Conservation (phyloP, 106 monocot species). For the Acanthochlamys bracteata region DNA sequence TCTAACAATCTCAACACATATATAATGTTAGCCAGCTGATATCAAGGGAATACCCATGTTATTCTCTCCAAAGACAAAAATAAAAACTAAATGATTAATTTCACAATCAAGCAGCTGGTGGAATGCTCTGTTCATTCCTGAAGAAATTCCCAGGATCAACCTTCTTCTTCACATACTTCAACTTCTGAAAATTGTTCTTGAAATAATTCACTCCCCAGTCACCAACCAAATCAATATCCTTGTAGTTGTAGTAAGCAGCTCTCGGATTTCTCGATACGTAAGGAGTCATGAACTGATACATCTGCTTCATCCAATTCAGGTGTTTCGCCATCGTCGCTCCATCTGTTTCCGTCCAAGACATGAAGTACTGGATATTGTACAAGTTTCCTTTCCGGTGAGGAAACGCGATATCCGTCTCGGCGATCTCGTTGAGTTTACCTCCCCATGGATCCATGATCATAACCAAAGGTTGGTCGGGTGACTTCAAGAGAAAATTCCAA, state of each 20-base stretch:
- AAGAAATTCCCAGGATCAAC: constrained; percentile 31
- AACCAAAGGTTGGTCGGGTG: background rate
- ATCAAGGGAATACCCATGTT: too few species aligned
- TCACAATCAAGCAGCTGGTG: constrained; percentile 1
- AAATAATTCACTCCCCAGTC: constrained; percentile 25
- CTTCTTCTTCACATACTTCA: constrained; percentile 16
- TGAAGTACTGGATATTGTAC: constrained; percentile 18
- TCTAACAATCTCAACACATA: too few species aligned
- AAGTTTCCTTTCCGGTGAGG: constrained; percentile 24
- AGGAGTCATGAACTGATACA: constrained; percentile 23
- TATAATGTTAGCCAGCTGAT: too few species aligned
- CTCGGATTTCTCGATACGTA: constrained; percentile 26
- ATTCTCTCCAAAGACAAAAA: too few species aligned
- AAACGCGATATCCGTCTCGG: constrained; percentile 10
- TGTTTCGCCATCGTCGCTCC: background rate
- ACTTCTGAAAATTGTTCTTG: constrained; percentile 23
- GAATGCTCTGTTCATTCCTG: constrained; percentile 28
- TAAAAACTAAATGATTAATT: too few species aligned
- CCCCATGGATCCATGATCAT: constrained; percentile 22
- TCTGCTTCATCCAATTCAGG: constrained; percentile 14
- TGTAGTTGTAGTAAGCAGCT: constrained; percentile 13
- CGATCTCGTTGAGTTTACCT: constrained; percentile 16
- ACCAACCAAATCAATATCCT: constrained; percentile 11
- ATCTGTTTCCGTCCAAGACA: constrained; percentile 1
- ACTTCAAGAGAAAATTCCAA: constrained; percentile 4